Conservation (phyloP, 495 filamentous ascomycete species). For the Penicillium lagena region DNA sequence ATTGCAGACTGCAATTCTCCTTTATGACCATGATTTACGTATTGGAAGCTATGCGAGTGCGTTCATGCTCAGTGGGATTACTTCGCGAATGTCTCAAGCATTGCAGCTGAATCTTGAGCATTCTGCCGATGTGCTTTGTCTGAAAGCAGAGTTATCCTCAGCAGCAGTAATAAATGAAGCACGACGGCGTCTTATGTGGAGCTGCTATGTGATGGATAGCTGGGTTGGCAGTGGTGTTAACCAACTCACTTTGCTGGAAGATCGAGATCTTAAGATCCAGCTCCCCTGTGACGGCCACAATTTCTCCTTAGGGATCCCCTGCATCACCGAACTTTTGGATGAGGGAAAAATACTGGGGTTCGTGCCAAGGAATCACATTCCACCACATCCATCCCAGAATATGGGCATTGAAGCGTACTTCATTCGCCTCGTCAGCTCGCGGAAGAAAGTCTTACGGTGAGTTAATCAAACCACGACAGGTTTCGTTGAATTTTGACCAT, state of each 20-base stretch:
- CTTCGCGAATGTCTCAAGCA: constrained; percentile 19
- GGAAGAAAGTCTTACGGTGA: constrained; percentile 11
- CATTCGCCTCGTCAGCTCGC: constrained; percentile 12
- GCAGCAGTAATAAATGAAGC: constrained; percentile 7
- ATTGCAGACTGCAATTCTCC: constrained; percentile 13
- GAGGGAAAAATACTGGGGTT: constrained; percentile 3
- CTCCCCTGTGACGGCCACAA: constrained; percentile 17
- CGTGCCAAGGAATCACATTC: constrained; percentile 1
- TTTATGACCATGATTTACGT: constrained; percentile 18
- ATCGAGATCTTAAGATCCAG: constrained; percentile 18
- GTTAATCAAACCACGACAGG: background rate
- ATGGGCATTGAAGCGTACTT: constrained; percentile 15
- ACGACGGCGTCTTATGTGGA: constrained; percentile 18
- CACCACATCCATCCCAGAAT: constrained; percentile 5
- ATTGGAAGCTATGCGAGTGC: constrained; percentile 18
- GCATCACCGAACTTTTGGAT: constrained; percentile 11
- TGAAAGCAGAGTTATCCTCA: background rate
- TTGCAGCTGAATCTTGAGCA: constrained; percentile 18
- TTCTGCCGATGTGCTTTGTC: constrained; percentile 18
- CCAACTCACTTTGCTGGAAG: constrained; percentile 15
- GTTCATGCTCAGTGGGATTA: constrained; percentile 16
- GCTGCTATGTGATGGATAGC: constrained; percentile 23
- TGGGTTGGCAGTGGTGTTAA: constrained; percentile 18
- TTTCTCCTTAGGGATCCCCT: constrained; percentile 7
- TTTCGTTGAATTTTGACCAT: background rate